A percentile compares a stretch with the other conserved stretches of the same genome.
Conservation (phyloP, 208 protist species). For the Acanthamoeba lugdunensis region DNA sequence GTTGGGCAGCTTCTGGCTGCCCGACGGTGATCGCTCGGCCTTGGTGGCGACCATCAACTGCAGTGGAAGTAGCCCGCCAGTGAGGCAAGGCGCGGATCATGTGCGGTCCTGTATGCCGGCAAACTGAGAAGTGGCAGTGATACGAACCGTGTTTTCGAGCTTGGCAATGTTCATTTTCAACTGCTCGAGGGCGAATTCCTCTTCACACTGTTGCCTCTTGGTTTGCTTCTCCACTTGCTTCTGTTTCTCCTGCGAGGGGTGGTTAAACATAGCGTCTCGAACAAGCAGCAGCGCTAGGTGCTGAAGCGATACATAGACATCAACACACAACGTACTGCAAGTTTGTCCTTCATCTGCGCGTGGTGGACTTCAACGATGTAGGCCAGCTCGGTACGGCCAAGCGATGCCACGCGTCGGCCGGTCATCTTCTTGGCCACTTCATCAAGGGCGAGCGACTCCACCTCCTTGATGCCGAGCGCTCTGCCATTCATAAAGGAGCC, state of each 20-base stretch:
- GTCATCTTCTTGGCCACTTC: conserved; percentile 20
- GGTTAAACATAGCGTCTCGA: not conserved
- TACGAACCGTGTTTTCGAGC: not conserved
- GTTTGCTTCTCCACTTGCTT: not conserved
- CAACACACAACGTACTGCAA: not conserved
- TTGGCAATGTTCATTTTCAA: not conserved
- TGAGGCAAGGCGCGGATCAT: not conserved
- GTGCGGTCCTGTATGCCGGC: too few species aligned
- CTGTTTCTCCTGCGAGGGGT: not conserved
- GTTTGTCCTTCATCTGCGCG: not conserved
- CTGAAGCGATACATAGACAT: not conserved
- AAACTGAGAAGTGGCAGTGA: not conserved
- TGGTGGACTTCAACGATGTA: conserved; percentile 4
- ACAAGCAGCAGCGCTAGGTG: too few species aligned
- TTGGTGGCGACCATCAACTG: not conserved
- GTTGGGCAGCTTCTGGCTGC: not conserved
- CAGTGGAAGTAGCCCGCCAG: not conserved
- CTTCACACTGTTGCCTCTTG: not conserved
- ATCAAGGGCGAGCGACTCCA: not conserved
- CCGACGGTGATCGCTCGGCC: not conserved
- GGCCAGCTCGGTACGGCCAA: not conserved
- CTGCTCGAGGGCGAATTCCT: not conserved
- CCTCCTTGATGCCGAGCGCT: not conserved
- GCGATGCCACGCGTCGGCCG: not conserved
- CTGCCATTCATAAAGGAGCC: not conserved